phyloP scores from a whole-genome alignment of 257 asterid genomes.

The Lithospermum erythrorhizon region DNA sequence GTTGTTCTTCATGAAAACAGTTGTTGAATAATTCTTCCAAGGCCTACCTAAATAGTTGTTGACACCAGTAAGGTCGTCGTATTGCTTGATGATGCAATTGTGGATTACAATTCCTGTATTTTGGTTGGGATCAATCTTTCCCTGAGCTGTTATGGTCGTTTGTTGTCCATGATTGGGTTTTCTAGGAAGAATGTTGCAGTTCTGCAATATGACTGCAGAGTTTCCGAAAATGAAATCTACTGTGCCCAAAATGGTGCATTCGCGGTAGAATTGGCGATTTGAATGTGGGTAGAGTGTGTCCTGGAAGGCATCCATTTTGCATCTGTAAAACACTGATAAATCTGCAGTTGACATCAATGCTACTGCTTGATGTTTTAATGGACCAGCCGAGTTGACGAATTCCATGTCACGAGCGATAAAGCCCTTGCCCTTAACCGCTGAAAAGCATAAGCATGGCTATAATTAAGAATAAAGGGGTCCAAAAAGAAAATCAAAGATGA shows the following conservation, averaged over 20 bases:
- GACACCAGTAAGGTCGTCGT: constrained; percentile 9
- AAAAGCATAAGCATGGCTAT: neutral
- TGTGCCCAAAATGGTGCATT: constrained; percentile 16
- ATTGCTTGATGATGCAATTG: constrained; percentile 17
- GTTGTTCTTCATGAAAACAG: constrained; percentile 3
- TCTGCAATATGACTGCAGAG: constrained; percentile 18
- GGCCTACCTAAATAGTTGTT: constrained; percentile 27
- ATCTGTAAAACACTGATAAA: constrained; percentile 14
- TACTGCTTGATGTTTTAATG: constrained; percentile 18
- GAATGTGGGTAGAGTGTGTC: constrained; percentile 17
- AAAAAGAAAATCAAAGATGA: no score
- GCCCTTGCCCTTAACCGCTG: constrained; percentile 19
- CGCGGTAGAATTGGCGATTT: constrained; percentile 19
- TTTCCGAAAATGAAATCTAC: constrained; percentile 22
- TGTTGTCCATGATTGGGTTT: constrained; percentile 16
- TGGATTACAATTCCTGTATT: constrained; percentile 23
- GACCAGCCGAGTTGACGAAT: constrained; percentile 18
- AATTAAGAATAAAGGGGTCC: no score
- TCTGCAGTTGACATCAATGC: constrained; percentile 16
- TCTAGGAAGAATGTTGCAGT: constrained; percentile 12
- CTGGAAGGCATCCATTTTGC: constrained; percentile 15
- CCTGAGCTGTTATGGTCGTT: constrained; percentile 19
- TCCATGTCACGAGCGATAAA: constrained; percentile 19
- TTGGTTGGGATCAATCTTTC: constrained; percentile 17
- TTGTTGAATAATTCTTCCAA: constrained; percentile 29